Percentiles rank a stretch among this genome's conserved stretches.
phyloP scores from a whole-genome alignment of 2,329 filamentous ascomycete genomes.

The Fonsecaea pedrosoi region DNA sequence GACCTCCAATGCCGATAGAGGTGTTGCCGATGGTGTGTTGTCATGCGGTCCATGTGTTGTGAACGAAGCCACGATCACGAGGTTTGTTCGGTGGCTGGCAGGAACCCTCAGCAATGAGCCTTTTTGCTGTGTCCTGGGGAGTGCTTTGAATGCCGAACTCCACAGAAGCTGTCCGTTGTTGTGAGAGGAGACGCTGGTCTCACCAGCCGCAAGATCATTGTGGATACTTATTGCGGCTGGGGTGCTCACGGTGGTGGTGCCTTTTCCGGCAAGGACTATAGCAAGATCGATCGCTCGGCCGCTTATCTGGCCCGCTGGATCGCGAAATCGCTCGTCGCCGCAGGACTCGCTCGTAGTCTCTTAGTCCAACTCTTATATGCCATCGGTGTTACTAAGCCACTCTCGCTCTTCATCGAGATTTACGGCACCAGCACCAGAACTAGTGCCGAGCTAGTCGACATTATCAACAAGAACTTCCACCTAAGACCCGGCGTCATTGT shows the following conservation, averaged over 20 bases:
- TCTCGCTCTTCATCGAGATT: conserved; percentile 93
- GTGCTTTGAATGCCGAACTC: too few species aligned
- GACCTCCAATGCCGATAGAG: not conserved
- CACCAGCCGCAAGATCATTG: conserved; percentile 98
- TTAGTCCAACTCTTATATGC: too few species aligned
- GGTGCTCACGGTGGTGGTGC: conserved; percentile 99
- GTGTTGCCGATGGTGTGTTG: not conserved
- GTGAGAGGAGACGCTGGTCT: conserved; percentile 77
- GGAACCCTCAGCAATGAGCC: too few species aligned
- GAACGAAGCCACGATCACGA: too few species aligned
- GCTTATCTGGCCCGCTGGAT: conserved; percentile 98
- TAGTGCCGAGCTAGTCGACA: conserved; percentile 91
- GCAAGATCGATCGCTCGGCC: conserved; percentile 98
- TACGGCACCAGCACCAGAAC: conserved; percentile 92
- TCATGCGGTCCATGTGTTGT: too few species aligned
- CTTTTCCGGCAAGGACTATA: conserved; percentile 99
- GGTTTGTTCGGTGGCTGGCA: too few species aligned
- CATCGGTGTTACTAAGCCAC: too few species aligned
- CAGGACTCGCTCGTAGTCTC: conserved; percentile 89
- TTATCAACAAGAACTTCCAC: conserved; percentile 96
- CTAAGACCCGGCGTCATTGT: conserved; percentile 98
- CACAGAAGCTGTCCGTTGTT: too few species aligned
- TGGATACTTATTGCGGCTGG: conserved; percentile 99
- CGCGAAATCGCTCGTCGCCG: conserved; percentile 93
- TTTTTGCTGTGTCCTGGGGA: too few species aligned